Percentiles rank a stretch among this genome's conserved stretches.
phyloP scores from a whole-genome alignment of 2,329 filamentous ascomycete species.

The Graphilbum ipis-grandicollis region DNA sequence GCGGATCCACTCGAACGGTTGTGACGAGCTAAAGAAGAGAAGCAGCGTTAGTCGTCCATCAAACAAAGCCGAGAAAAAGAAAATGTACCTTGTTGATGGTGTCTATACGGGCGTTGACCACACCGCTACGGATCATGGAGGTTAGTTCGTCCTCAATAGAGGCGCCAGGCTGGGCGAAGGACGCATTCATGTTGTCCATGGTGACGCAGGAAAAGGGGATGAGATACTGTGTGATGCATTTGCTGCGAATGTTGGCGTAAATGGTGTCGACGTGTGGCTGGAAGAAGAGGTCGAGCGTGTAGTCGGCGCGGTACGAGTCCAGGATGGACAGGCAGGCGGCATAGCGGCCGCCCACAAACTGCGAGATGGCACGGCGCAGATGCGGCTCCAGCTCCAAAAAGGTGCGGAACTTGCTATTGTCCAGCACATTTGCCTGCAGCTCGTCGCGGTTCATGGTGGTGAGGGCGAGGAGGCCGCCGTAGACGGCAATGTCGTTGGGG shows the following conservation, averaged over 20 bases:
- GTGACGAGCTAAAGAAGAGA: conserved; percentile 56
- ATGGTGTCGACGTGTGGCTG: conserved; percentile 54
- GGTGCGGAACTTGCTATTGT: conserved; percentile 63
- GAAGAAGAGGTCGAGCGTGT: conserved; percentile 77
- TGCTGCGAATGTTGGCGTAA: conserved; percentile 62
- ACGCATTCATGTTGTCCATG: conserved; percentile 56
- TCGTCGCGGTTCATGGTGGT: conserved; percentile 72
- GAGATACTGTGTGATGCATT: conserved; percentile 88
- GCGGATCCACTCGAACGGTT: conserved; percentile 47
- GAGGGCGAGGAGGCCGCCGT: conserved; percentile 77
- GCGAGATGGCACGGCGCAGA: conserved; percentile 73
- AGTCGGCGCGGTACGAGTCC: conserved; percentile 67
- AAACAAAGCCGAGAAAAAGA: no score
- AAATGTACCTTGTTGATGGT: conserved; percentile 46
- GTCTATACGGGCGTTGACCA: conserved; percentile 67
- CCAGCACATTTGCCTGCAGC: conserved; percentile 59
- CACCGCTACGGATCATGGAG: conserved; percentile 55
- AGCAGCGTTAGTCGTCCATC: not conserved
- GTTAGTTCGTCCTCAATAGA: conserved; percentile 61
- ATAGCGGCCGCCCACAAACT: conserved; percentile 85
- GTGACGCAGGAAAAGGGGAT: conserved; percentile 79
- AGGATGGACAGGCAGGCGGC: conserved; percentile 68
- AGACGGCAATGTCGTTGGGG: conserved; percentile 78
- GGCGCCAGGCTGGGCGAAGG: conserved; percentile 49
- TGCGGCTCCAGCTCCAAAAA: conserved; percentile 90